phyloP scores from a whole-genome alignment of 2,329 filamentous ascomycete genomes.

The Cladosporium halotolerans region DNA sequence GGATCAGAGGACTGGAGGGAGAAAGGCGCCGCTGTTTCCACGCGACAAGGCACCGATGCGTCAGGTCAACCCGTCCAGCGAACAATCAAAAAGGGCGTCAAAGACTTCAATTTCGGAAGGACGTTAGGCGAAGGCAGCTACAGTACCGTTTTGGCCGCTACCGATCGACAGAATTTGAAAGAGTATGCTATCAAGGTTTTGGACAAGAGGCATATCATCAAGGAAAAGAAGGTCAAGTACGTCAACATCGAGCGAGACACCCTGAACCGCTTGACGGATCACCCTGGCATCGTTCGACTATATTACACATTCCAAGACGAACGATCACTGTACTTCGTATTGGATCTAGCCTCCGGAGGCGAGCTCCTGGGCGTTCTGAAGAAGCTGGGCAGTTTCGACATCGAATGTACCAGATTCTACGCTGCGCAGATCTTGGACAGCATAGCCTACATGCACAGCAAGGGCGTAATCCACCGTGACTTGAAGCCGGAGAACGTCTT shows the following conservation, averaged over 20 bases:
- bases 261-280: slow-evolving; percentile 88
- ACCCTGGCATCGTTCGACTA: slow-evolving; percentile 89
- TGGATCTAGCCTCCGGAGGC: slow-evolving; percentile 87
- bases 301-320: slow-evolving; percentile 99
- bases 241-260: slow-evolving; percentile 99
- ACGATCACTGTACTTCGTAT: slow-evolving; percentile 88
- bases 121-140: slow-evolving; percentile 94
- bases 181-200: slow-evolving; percentile 98
- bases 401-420: slow-evolving; percentile 92
- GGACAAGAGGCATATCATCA: slow-evolving; percentile 98
- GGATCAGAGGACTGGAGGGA: slow-evolving; percentile 91
- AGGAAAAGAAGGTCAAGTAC: slow-evolving; percentile 99
- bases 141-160: slow-evolving; percentile 89
- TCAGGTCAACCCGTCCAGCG: slow-evolving; percentile 69
- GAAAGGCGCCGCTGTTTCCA: slow-evolving; percentile 77
- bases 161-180: slow-evolving; percentile 86
- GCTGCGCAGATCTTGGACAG: slow-evolving; percentile 92
- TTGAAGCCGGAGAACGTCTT: slow-evolving; percentile 96
- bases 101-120: slow-evolving; percentile 89
- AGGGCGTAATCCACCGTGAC: slow-evolving; percentile 93
- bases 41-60: slow-evolving; percentile 76
- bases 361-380: slow-evolving; percentile 90
- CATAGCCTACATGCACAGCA: slow-evolving; percentile 95
- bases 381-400: slow-evolving; percentile 87
- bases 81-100: slow-evolving; percentile 91